Percentiles rank a stretch among this genome's conserved stretches.
These are phyloP conservation scores for Jamesozyma hellenica DNA, from an alignment of 805 yeast species.

Conservation along the genomic window DNA sequence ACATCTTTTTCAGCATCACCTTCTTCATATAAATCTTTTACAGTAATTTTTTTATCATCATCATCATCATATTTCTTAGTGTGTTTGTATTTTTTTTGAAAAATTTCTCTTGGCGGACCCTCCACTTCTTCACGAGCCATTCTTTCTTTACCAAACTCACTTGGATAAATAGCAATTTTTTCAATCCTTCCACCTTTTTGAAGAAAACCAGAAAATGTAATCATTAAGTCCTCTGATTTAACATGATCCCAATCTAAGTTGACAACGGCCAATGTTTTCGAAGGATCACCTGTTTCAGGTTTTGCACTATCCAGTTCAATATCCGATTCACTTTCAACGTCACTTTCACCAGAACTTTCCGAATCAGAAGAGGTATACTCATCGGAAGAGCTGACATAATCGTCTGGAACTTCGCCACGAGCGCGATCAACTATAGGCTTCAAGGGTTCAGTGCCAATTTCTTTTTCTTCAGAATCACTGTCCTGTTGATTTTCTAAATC, in stretches of 20 bases:
- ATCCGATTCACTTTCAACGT: conserved; percentile 39
- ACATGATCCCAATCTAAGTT: conserved; percentile 97
- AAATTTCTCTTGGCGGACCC: conserved; percentile 87
- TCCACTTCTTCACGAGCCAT: conserved; percentile 82
- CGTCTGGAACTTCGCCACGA: conserved; percentile 52
- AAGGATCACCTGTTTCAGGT: conserved; percentile 83
- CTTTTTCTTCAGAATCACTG: conserved; percentile 15
- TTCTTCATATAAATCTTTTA: conserved; percentile 66
- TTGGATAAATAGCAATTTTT: conserved; percentile 68
- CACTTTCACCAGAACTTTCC: conserved; percentile 24
- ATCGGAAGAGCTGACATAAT: conserved; percentile 34
- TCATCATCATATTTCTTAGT: conserved; percentile 32
- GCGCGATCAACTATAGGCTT: conserved; percentile 41
- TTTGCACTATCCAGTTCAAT: conserved; percentile 42
- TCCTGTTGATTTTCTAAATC: conserved; percentile 13
- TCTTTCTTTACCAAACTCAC: conserved; percentile 87
- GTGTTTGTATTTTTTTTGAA: conserved; percentile 38
- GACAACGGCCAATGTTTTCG: conserved; percentile 76
- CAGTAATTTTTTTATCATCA: conserved; percentile 46
- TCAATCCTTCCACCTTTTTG: conserved; percentile 63
- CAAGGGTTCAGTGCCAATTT: conserved; percentile 8
- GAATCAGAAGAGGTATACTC: conserved; percentile 39
- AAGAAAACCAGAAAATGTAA: conserved; percentile 76
- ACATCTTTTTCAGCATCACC: conserved; percentile 77
- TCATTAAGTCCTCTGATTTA: conserved; percentile 78